phyloP scores from a whole-genome alignment of 177 flowering plant species.

The Tripterygium wilfordii region DNA sequence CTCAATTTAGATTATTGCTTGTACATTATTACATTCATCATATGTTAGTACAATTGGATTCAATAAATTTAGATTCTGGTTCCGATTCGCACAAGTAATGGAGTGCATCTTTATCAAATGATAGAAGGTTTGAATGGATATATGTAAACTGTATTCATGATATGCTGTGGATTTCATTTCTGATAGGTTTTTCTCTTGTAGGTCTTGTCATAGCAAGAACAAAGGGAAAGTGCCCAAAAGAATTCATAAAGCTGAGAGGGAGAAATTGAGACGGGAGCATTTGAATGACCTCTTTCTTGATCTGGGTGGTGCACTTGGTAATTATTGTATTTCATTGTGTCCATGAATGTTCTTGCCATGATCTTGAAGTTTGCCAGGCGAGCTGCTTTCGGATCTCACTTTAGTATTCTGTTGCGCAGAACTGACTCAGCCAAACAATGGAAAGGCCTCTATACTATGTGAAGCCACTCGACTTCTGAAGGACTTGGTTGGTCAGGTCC shows the following conservation, averaged over 20 bases:
- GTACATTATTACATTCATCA: too few relatives aligned
- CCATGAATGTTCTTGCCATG: too few relatives aligned
- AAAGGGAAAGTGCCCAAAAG: conserved; percentile 57
- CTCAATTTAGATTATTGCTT: too few relatives aligned
- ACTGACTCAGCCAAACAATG: conserved; percentile 47
- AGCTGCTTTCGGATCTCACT: conserved; percentile 2
- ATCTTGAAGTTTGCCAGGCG: too few relatives aligned
- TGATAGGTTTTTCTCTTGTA: conserved; percentile 14
- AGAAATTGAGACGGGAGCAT: conserved; percentile 78
- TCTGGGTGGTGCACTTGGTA: conserved; percentile 37
- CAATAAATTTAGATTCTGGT: too few relatives aligned
- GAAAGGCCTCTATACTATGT: conserved; percentile 70
- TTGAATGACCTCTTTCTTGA: conserved; percentile 54
- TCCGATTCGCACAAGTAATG: too few relatives aligned
- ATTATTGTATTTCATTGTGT: not conserved
- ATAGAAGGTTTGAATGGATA: too few relatives aligned
- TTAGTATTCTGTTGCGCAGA: conserved; percentile 29
- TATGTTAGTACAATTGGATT: too few relatives aligned
- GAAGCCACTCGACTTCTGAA: conserved; percentile 60
- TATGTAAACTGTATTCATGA: not conserved
- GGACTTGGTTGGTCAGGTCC: conserved; percentile 53
- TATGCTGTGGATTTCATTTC: not conserved
- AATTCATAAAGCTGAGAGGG: conserved; percentile 81
- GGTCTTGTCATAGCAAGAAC: conserved; percentile 37
- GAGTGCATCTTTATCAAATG: too few relatives aligned